Evolutionary conservation across 2,329 filamentous ascomycete species (phyloP), one percentile per base, ranked within the genome.

Genomic region (Xylariaceae sp.): DNA sequence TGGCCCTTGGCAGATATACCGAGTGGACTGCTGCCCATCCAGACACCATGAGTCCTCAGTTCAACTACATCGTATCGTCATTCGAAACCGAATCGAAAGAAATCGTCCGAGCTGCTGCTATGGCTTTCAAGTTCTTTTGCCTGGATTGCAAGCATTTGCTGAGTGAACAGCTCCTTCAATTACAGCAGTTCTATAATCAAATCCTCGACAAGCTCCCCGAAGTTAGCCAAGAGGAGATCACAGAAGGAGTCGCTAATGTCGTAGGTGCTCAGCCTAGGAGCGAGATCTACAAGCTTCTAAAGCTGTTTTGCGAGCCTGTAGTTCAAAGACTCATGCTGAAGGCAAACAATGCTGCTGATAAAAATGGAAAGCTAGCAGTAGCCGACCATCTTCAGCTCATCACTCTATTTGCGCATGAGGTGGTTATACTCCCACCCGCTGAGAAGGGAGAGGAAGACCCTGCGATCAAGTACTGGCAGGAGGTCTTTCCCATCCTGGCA

Each of bases 11-110:
- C 29, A 80, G 93, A 48, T 98, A 98, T 61, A 98, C 94, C 0
- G 91, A 97, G 64, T 98, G 93, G 93, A 98, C 94, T 0, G 82
- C 93, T 4, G 83, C 89, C 36, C 93, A 98, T 58, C 88, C 91
- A 0, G 89, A 96, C 44, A 95, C 91, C 34, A 74, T 98, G 8
- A 87, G 95, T 64, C 78, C 87, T 8, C 93, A 98, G 64, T 87
- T 98, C 60, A 89, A 89, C 57, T 98, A 95, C 66, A 95, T 98
- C 57, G 90, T 95, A 51, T 86, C 84, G 4, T 93, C 90, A 0
- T 98, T 98, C 67, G 79, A 88, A 51, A 87, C 91, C 43, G 80
- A 83, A 32, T 95, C 90, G 0, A 87, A 85, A 56, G 94, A 98
- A 60, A 90, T 98, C 41, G 79, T 95, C 30, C 82, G 90, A 49